Evolutionary conservation across 306 rosid genomes (phyloP), one percentile per base, ranked within the genome.

Genomic region (Prunus davidiana): DNA sequence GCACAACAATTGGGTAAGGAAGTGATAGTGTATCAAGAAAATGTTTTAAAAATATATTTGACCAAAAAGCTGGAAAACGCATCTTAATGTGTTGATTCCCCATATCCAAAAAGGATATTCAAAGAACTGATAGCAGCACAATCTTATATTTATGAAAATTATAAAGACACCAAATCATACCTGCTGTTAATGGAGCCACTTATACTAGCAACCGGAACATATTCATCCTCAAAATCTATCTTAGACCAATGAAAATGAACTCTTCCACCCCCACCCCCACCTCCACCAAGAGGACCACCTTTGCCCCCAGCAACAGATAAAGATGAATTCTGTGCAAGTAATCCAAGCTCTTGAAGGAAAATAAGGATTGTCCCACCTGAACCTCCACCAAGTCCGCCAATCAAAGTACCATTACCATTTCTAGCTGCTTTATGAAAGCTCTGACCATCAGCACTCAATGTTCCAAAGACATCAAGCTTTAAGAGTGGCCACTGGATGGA

Each of bases 261-360:
- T n/a, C n/a, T n/a, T n/a, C n/a, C n/a, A n/a, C n/a, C 98, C 61
- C 98, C 98, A 63, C 98, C 98, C 2, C 98, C 98, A 8, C 98
- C 98, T 7, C 97, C 98, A 60, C 98, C 98, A 73, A 80, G 86
- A 22, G 89, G 81, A 72, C 98, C 93, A 82, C 98, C 98, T 74
- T 81, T 86, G 55, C 98, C 98, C 68, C 98, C 98, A 72, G 83
- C 79, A 77, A 87, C 90, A 71, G 97, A 89, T 75, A 95, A 82
- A 80, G 91, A 86, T 80, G 98, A 95, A 74, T 85, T 83, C 76
- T 80, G 83, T 81, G 86, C 78, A 81, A 95, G 90, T 72, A 72
- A 38, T 81, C 82, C 77, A 55, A 95, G 93, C 79, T 88, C 97
- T 79, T 92, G 98, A 89, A 95, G 98, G 86, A 92, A 95, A 88